Conservation (phyloP, 2,329 filamentous ascomycete genomes). For the Laburnicola sp. region DNA sequence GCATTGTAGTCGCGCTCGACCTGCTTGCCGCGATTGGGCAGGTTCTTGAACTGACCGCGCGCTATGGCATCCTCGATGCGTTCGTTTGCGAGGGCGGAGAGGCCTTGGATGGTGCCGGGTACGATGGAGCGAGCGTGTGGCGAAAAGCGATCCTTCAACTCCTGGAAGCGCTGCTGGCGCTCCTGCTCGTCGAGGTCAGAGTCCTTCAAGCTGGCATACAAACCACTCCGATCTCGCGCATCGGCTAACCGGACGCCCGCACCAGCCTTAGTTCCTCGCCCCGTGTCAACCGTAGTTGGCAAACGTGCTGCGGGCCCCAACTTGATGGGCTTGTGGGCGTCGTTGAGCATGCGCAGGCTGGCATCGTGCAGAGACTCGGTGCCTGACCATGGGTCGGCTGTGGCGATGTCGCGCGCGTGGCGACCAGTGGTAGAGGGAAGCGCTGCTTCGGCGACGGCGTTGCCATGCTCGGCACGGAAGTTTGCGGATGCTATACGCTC, state of each 20-base stretch:
- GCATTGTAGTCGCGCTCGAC: constrained; percentile 81
- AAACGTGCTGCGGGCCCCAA: constrained; percentile 25
- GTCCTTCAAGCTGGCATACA: constrained; percentile 58
- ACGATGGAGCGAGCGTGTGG: constrained; percentile 73
- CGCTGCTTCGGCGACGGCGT: constrained; percentile 57
- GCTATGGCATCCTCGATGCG: constrained; percentile 93
- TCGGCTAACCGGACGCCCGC: constrained; percentile 54
- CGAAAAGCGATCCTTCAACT: constrained; percentile 79
- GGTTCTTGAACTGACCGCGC: constrained; percentile 83
- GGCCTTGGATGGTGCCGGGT: constrained; percentile 75
- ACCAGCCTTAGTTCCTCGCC: constrained; percentile 45
- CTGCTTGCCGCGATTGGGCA: constrained; percentile 68
- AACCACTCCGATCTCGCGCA: constrained; percentile 61
- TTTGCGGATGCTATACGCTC: constrained; percentile 61
- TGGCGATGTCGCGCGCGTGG: constrained; percentile 69
- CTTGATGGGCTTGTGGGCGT: constrained; percentile 59
- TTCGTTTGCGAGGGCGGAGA: constrained; percentile 85
- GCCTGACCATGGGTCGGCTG: constrained; percentile 75
- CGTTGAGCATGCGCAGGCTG: constrained; percentile 75
- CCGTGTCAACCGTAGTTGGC: constrained; percentile 39
- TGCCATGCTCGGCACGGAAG: constrained; percentile 58
- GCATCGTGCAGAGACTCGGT: constrained; percentile 73
- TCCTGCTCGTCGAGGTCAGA: constrained; percentile 69
- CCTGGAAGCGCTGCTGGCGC: constrained; percentile 68
- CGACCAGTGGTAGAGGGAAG: constrained; percentile 65